Evolutionary conservation across 1,139 yeast genomes (phyloP).

Genomic region (Taiozyma onychis): DNA sequence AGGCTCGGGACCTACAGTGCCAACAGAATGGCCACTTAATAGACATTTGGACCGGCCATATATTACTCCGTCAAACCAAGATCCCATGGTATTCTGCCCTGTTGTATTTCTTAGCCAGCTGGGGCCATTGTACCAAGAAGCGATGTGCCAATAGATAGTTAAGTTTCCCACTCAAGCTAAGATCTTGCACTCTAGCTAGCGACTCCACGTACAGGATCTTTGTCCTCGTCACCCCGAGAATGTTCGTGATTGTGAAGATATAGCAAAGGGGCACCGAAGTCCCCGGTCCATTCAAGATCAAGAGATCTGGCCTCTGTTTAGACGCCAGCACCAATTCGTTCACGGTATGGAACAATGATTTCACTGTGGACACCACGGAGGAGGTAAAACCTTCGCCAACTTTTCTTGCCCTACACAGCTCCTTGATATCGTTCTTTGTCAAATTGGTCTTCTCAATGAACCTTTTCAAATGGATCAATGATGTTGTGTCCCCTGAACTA

Average conservation of each 20-base stretch:
- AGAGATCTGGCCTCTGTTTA: constrained; percentile 38
- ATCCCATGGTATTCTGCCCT: constrained; percentile 76
- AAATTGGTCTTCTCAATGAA: constrained; percentile 32
- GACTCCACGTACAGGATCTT: constrained; percentile 80
- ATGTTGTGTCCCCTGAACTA: constrained; percentile 53
- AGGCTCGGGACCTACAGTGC: too few relatives aligned
- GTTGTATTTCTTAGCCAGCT: constrained; percentile 45
- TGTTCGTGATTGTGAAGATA: constrained; percentile 36
- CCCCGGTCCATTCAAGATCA: constrained; percentile 91
- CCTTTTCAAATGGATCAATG: constrained; percentile 43
- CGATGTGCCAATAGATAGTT: constrained; percentile 67
- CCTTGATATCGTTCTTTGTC: constrained; percentile 20
- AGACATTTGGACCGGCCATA: background rate
- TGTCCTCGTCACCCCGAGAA: constrained; percentile 46
- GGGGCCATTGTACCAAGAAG: constrained; percentile 90
- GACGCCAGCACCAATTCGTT: constrained; percentile 4
- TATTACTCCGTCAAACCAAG: constrained; percentile 40
- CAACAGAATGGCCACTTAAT: too few relatives aligned
- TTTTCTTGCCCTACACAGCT: constrained; percentile 67
- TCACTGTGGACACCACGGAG: constrained; percentile 46
- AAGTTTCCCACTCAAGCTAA: constrained; percentile 74
- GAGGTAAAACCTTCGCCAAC: constrained; percentile 60
- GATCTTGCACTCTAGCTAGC: constrained; percentile 70
- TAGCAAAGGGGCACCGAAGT: constrained; percentile 72
- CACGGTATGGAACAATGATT: constrained; percentile 9